Conservation (phyloP, 495 filamentous ascomycete genomes). For the Podospora australis region DNA sequence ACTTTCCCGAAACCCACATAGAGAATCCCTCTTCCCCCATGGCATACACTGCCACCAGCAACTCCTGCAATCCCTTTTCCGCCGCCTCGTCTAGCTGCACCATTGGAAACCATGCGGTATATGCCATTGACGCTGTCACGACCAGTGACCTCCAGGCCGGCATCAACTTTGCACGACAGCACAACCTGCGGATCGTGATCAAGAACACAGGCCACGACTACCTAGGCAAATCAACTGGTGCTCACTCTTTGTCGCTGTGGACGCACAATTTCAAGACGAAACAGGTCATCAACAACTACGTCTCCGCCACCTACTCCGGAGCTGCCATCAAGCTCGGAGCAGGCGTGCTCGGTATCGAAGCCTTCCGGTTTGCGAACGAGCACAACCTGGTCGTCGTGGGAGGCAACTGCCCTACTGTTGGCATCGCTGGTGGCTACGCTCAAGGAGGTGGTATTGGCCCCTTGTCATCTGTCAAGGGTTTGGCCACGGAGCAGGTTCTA, state of each 20-base stretch:
- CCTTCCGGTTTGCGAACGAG: constrained; percentile 31
- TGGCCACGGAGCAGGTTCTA: constrained; percentile 53
- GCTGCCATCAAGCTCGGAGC: constrained; percentile 18
- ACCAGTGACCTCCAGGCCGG: constrained; percentile 30
- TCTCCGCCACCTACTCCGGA: constrained; percentile 29
- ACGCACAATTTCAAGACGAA: constrained; percentile 41
- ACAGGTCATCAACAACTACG: constrained; percentile 29
- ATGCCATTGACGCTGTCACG: constrained; percentile 39
- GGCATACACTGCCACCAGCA: background rate
- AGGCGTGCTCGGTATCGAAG: constrained; percentile 16
- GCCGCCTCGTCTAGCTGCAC: constrained; percentile 27
- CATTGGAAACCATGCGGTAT: constrained; percentile 45
- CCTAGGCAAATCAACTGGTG: constrained; percentile 38
- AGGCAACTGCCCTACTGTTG: constrained; percentile 40
- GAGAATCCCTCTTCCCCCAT: background rate
- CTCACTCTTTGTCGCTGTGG: constrained; percentile 40
- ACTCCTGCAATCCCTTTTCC: background rate
- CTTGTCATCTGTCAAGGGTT: constrained; percentile 45
- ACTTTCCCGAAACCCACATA: background rate
- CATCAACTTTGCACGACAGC: constrained; percentile 35
- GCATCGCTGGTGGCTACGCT: constrained; percentile 40
- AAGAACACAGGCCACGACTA: constrained; percentile 37
- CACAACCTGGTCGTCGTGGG: constrained; percentile 40
- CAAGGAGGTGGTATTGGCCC: constrained; percentile 55
- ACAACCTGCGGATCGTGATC: constrained; percentile 35